Evolutionary conservation across 2,329 filamentous ascomycete species (phyloP).

Genomic region (Tolypocladium inflatum): DNA sequence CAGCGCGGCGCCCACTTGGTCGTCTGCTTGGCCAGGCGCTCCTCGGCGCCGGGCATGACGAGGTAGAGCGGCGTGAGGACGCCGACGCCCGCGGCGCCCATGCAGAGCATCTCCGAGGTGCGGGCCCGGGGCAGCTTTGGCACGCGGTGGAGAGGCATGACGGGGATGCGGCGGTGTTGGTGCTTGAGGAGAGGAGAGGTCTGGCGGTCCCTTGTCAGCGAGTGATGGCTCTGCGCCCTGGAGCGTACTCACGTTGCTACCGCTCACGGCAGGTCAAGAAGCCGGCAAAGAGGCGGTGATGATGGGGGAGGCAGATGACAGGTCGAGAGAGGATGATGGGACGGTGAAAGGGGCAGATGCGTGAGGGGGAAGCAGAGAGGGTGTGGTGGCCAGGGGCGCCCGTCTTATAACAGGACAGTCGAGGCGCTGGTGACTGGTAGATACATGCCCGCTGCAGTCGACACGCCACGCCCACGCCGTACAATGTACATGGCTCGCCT

Average conservation of each 20-base stretch:
- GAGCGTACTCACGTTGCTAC: background rate
- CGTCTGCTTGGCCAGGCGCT: constrained; percentile 43
- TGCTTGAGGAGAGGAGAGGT: background rate
- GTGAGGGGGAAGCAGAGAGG: background rate
- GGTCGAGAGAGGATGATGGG: background rate
- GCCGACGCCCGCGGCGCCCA: constrained; percentile 42
- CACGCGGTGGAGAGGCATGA: constrained; percentile 32
- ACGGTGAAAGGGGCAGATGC: background rate
- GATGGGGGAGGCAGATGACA: background rate
- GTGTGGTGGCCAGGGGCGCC: background rate
- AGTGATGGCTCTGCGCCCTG: background rate
- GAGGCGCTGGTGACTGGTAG: background rate
- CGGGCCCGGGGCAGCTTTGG: constrained; percentile 39
- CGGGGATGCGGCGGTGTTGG: constrained; percentile 10
- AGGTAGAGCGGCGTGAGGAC: constrained; percentile 49
- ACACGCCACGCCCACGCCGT: background rate
- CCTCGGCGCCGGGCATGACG: constrained; percentile 45
- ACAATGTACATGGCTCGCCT: background rate
- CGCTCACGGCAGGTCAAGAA: background rate
- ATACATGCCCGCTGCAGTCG: background rate
- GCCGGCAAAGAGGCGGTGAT: no score
- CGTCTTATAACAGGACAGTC: background rate
- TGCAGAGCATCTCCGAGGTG: constrained; percentile 39
- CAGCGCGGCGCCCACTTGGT: constrained; percentile 49
- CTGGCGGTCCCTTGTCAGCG: background rate